A percentile compares a stretch with the other conserved stretches of the same genome.
phyloP scores from a whole-genome alignment of 2,329 filamentous ascomycete species.

The Scedosporium minutisporum region DNA sequence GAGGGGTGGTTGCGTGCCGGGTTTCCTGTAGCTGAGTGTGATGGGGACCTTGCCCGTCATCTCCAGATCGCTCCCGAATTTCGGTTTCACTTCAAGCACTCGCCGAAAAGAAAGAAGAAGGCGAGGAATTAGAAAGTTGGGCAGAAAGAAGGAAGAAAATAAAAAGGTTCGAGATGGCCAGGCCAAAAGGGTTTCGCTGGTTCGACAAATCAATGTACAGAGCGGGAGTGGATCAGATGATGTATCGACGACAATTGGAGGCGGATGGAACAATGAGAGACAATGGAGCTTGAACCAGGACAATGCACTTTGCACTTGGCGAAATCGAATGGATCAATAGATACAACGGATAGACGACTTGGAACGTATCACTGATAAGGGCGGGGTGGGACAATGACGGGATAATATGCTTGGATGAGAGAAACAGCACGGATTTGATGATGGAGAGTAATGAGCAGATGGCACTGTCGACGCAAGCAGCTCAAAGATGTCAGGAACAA shows the following conservation, averaged over 20 bases:
- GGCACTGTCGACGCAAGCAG: not conserved
- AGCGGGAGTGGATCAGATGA: conserved; percentile 2
- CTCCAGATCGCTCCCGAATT: not conserved
- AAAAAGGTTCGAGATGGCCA: not conserved
- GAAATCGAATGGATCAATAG: not conserved
- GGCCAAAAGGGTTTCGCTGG: not conserved
- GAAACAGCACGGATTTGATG: not conserved
- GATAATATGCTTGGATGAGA: not conserved
- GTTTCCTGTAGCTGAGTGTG: conserved; percentile 51
- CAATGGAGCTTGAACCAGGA: not conserved
- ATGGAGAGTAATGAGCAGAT: not conserved
- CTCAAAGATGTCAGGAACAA: not conserved
- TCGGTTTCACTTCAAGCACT: not conserved
- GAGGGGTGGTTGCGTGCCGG: conserved; percentile 55
- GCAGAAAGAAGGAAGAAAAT: not conserved
- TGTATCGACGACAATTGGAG: not conserved
- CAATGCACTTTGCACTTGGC: no score
- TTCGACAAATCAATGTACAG: not conserved
- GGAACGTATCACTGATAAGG: not conserved
- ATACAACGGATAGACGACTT: not conserved
- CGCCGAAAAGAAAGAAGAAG: not conserved
- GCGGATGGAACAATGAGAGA: not conserved
- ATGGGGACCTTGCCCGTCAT: conserved; percentile 24
- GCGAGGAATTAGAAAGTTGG: not conserved
- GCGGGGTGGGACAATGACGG: conserved; percentile 2